Evolutionary conservation across 139 green algal genomes (phyloP), one percentile per base, ranked within the genome.

Genomic region (Chlamydomonas schloesseri): DNA sequence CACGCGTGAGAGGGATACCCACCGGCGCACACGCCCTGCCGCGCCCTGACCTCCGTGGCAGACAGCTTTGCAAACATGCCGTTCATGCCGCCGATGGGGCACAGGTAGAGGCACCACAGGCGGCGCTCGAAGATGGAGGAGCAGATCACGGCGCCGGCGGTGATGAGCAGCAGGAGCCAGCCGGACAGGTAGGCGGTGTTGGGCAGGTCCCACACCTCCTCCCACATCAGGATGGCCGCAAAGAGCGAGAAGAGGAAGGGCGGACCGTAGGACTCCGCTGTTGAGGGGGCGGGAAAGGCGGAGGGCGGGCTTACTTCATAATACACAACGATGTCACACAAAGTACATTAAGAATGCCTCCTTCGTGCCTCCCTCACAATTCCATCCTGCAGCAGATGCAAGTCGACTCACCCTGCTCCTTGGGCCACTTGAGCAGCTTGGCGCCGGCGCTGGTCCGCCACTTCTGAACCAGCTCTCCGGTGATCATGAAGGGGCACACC

Each of bases 401-500:
- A n/a, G n/a, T n/a, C n/a, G n/a, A n/a, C 81, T 87, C n/a, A 91
- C 82, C 37, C 47, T 77, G 62, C 21, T 92, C 86, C 15, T 71
- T 58, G 18, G 95, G 95, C 95, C 95, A 98, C 87, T 96, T 97
- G 29, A 88, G 75, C 79, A 98, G 90, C 77, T 85, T 71, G 3
- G 91, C 93, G 2, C 91, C 94, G 15, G 34, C 57, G n/a, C 82
- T 80, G 29, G 90, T 77, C 8, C 92, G 84, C 93, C 91, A 96
- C 29, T 79, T 70, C 90, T 97, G 95, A 76, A 93, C 90, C 20
- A 97, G 58, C 89, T 97, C 94, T 0, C 95, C 95, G 71, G 93
- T 96, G 29, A 96, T 96, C 95, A 98, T 98, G 86, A 98, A 98
- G 67, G 95, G 95, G 87, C 95, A 98, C 46, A 98, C 90, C 88